These are phyloP conservation scores for Salix koriyanagi DNA, from an alignment of 345 rosid genomes.

Conservation along the genomic window DNA sequence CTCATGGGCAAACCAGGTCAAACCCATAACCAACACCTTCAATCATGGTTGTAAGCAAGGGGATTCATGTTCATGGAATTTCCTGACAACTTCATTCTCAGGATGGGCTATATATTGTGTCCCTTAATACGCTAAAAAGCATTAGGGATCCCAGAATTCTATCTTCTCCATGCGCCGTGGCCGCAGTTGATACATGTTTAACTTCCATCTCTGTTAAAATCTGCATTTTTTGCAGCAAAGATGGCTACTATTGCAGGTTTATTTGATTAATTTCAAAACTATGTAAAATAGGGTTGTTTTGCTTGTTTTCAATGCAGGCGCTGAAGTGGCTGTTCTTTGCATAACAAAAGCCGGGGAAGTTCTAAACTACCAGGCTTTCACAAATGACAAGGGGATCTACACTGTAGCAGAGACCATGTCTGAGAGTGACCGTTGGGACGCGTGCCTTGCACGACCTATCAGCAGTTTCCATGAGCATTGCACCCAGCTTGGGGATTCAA, in stretches of 20 bases:
- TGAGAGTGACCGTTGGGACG: conserved; percentile 91
- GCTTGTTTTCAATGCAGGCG: conserved; percentile 46
- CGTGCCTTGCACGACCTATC: conserved; percentile 81
- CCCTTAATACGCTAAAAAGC: background rate
- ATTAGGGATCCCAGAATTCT: background rate
- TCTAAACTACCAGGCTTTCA: conserved; percentile 87
- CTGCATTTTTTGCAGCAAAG: background rate
- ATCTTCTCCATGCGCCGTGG: too few relatives aligned
- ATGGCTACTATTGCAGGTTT: background rate
- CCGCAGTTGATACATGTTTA: background rate
- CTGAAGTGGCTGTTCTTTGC: conserved; percentile 96
- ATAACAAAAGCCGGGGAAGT: conserved; percentile 93
- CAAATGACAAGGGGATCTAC: conserved; percentile 74
- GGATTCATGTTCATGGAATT: background rate
- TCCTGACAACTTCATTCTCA: background rate
- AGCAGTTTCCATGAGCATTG: conserved; percentile 86
- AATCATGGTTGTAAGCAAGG: background rate
- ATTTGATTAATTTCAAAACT: background rate
- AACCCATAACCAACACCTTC: background rate
- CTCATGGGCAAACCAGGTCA: too few relatives aligned
- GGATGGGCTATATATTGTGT: background rate
- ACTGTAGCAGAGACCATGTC: conserved; percentile 96
- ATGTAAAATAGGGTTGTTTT: background rate
- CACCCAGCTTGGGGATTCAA: conserved; percentile 52
- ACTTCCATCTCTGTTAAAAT: background rate